Evolutionary conservation across 73 alveolate genomes (phyloP).

Genomic region (Tetrahymena malaccensis): DNA sequence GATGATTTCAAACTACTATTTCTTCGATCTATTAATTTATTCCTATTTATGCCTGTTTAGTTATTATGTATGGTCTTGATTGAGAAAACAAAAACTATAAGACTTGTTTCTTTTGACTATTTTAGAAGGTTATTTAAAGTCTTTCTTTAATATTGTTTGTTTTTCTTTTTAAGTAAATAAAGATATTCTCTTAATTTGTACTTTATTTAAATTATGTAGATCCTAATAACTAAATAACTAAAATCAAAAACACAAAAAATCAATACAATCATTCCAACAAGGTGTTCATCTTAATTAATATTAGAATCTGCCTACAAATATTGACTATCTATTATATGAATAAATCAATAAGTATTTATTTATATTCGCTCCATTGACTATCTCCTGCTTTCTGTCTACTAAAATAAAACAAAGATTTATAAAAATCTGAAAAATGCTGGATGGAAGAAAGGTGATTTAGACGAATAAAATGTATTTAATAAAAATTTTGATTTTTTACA

Average conservation of each 20-base stretch:
- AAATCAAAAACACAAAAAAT: background rate
- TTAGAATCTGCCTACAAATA: background rate
- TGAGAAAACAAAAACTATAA: background rate
- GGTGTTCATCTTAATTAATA: too few relatives aligned
- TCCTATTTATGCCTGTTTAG: background rate
- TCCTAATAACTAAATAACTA: background rate
- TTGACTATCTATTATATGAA: too few relatives aligned
- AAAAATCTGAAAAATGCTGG: too few relatives aligned
- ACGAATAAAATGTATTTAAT: too few relatives aligned
- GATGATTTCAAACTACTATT: background rate
- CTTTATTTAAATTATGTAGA: background rate
- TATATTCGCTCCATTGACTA: background rate
- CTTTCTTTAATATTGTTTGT: background rate
- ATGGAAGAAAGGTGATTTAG: too few relatives aligned
- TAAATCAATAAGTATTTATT: too few relatives aligned
- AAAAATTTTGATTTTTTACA: too few relatives aligned
- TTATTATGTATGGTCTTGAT: background rate
- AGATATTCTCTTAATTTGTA: background rate
- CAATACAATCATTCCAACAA: background rate
- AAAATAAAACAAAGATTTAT: too few relatives aligned
- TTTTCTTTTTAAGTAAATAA: background rate
- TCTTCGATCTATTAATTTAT: slow-evolving; percentile 7
- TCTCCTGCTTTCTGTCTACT: background rate
- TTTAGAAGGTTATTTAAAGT: background rate
- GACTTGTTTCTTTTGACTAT: background rate